Base-by-base conservation (phyloP, 208 protist species). In the Wallacemonas sp. region DNA sequence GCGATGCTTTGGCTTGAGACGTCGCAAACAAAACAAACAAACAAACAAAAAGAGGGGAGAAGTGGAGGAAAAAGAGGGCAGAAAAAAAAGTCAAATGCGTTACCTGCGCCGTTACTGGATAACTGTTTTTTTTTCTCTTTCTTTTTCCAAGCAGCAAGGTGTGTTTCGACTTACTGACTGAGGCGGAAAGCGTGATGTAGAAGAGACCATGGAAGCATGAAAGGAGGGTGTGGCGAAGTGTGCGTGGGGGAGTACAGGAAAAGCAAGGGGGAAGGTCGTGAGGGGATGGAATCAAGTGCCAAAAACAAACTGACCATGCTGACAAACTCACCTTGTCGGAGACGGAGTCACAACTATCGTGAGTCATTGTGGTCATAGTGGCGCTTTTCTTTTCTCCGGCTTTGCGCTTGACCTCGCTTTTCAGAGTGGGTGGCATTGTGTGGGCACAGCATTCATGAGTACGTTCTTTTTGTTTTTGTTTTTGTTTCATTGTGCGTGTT, bases 31-130 rank as follows among this genome's bases (percentile, higher is more conserved):
- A 29, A 57, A 44, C 11, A 55, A 44, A 65, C 29, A 61, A 25
- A 61, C 23, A 74, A 62, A 62, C 28, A 48, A 62, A 61, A 42
- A 42, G 31, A 44, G 32, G 16, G 41, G 41, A 20, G n/a, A 8
- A 4, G 11, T 36, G 41, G 29, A 25, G 22, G 49, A 12, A 69
- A 25, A 42, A 28, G 54, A 44, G 12, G 33, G n/a, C 22, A 29
- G n/a, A 70, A n/a, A 49, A 44, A 12, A 61, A 61, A 48, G 59
- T 16, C 36, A 41, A 14, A 14, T 41, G 36, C 36, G 36, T 7
- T 14, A 16, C 10, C 7, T 41, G 36, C 14, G 36, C 36, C 14
- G 10, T 41, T 41, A n/a, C 18, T 38, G 36, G 12, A 29, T 38
- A 10, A 18, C 55, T 61, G 54, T 57, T 38, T 39, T 20, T 46